These are phyloP conservation scores for Xerocomus potaroensis DNA, from an alignment of 768 basidiomycete genomes.

Conservation along the genomic window DNA sequence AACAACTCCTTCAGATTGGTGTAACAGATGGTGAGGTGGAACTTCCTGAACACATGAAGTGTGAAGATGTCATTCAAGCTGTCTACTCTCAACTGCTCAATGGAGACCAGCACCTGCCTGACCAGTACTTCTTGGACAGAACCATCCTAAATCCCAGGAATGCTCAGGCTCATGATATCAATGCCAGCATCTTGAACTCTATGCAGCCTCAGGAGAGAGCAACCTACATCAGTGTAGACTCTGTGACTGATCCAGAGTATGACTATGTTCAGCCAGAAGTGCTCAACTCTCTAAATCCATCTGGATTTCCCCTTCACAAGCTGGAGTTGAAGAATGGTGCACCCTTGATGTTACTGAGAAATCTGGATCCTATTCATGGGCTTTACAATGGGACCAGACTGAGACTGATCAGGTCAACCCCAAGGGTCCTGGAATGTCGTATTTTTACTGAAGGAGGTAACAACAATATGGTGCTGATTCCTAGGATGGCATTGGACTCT, in stretches of 20 bases:
- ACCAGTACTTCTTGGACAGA: neutral
- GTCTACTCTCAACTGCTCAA: neutral
- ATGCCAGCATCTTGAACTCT: neutral
- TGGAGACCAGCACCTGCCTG: neutral
- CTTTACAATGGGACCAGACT: slow-evolving; percentile 38
- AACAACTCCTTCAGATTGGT: neutral
- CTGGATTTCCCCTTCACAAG: slow-evolving; percentile 38
- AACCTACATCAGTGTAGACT: slow-evolving; percentile 28
- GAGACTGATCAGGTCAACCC: slow-evolving; percentile 12
- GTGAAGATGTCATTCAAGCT: neutral
- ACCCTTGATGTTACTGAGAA: slow-evolving; percentile 42
- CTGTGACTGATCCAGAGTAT: slow-evolving; percentile 23
- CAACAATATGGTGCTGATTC: slow-evolving; percentile 26
- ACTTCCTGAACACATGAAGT: neutral
- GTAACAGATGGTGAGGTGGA: neutral
- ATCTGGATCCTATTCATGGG: slow-evolving; percentile 35
- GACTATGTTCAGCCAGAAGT: slow-evolving; percentile 34
- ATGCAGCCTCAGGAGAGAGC: too few species aligned
- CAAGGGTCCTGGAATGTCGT: slow-evolving; percentile 21
- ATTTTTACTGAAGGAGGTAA: slow-evolving; percentile 13
- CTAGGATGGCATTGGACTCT: slow-evolving; percentile 23
- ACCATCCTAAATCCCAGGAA: neutral
- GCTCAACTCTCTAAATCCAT: slow-evolving; percentile 34
- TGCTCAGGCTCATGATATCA: neutral
- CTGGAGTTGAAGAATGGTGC: slow-evolving; percentile 30